Evolutionary conservation across 108 stramenopile species (phyloP), one percentile per base, ranked within the genome.

Genomic region (Nitzschia inconspicua): DNA sequence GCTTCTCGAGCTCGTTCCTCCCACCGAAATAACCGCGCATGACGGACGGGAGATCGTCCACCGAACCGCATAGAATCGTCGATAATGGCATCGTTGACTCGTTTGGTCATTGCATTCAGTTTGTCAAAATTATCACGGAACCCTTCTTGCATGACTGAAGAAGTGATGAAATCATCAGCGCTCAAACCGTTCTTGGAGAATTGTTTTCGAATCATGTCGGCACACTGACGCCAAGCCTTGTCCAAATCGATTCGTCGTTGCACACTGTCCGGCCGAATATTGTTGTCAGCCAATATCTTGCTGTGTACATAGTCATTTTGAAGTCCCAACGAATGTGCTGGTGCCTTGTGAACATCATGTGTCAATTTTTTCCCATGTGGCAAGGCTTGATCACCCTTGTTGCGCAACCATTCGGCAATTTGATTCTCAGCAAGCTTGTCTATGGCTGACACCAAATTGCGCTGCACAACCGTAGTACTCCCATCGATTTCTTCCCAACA

Each of bases 261-360:
- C n/a, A 50, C 25, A 20, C 23, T 25, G 5, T 50, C 49, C 5
- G 49, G 49, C 26, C 22, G 6, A n/a, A 50, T 50, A 25, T 50
- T 50, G 49, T 50, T 50, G 49, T 50, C 49, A 14, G 49, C 49
- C 26, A 50, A 25, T n/a, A 50, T 50, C 25, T 50, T 50, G 49
- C 25, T 50, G 49, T 50, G 49, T 14, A 50, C 49, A 4, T 25
- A 7, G 26, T 50, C 49, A 25, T 50, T 14, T 25, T 28, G 6
- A n/a, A 25, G n/a, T 25, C 6, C 49, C n/a, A 5, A 3, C 25
- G 25, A 23, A 5, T 5, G n/a, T 14, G 49, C 49, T 20, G 49
- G 4, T 6, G 49, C 49, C 6, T 50, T 25, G 49, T 50, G 49
- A 14, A 20, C n/a, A 28, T 50, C 49, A 20, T 4, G 5, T 4